A percentile compares a stretch with the other conserved stretches of the same genome.
Evolutionary conservation across 2,329 filamentous ascomycete genomes (phyloP).

Genomic region (Aspergillus transmontanensis): DNA sequence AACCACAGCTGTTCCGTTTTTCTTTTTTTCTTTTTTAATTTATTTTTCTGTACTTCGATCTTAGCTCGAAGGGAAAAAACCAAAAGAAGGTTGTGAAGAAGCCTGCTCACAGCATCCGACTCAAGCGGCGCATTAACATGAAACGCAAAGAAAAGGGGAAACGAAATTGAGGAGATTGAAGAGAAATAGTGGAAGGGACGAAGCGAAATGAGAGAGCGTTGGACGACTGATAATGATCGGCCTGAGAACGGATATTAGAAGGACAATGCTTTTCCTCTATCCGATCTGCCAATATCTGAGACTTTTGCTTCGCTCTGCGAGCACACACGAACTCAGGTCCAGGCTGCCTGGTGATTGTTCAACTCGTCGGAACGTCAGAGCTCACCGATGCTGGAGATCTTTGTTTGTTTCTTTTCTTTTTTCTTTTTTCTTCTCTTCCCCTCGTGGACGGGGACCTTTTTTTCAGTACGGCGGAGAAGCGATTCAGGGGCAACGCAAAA

Average conservation of each 20-base stretch:
- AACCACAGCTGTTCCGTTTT: constrained; percentile 15
- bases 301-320: constrained; percentile 1
- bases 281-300: constrained; percentile 1
- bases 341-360: background rate
- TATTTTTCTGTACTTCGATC: constrained; percentile 6
- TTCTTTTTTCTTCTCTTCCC: background rate
- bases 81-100: constrained; percentile 24
- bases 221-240: constrained; percentile 26
- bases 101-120: constrained; percentile 42
- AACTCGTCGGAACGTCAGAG: constrained; percentile 5
- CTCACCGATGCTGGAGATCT: constrained; percentile 3
- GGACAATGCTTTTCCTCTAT: background rate
- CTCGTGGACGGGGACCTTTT: constrained; percentile 1
- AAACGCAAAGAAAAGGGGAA: constrained; percentile 23
- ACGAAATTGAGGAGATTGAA: constrained; percentile 19
- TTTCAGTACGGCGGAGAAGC: constrained; percentile 2
- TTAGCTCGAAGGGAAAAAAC: constrained; percentile 1
- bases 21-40: constrained; percentile 15
- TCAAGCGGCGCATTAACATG: constrained; percentile 37
- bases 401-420: background rate
- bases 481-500: constrained; percentile 4
- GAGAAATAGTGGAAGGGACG: constrained; percentile 15
- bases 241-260: constrained; percentile 16
- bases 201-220: constrained; percentile 15
- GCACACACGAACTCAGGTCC: background rate